These are phyloP conservation scores for Neurospora sp. DNA, from an alignment of 495 filamentous ascomycete genomes.

Conservation along the genomic window DNA sequence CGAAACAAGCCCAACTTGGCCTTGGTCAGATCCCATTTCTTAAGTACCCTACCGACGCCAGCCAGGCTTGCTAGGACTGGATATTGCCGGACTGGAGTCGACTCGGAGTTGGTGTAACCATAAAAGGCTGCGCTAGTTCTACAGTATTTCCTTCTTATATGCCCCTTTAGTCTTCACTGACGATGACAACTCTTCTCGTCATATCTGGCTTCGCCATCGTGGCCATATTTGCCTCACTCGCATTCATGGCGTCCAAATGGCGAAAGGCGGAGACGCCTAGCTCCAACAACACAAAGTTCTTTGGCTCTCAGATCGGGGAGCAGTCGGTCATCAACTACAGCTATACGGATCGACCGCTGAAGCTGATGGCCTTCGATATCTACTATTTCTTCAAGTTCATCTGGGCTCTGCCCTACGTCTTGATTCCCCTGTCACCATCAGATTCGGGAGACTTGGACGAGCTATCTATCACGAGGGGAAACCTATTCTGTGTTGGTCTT, in stretches of 20 bases:
- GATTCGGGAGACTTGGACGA: slow-evolving; percentile 46
- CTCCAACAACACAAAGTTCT: slow-evolving; percentile 24
- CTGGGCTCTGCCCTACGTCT: slow-evolving; percentile 41
- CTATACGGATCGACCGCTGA: slow-evolving; percentile 53
- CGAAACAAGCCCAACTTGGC: neutral
- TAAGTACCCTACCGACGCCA: neutral
- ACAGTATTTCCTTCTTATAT: neutral
- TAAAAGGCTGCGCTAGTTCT: neutral
- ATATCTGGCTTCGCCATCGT: slow-evolving; percentile 5
- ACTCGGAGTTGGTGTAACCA: neutral
- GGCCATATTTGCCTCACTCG: slow-evolving; percentile 3
- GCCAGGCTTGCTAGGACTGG: neutral
- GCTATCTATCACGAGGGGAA: slow-evolving; percentile 41
- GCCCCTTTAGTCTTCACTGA: neutral
- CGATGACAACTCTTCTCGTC: neutral
- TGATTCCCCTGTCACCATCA: slow-evolving; percentile 41
- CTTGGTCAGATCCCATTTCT: neutral
- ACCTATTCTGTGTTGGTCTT: slow-evolving; percentile 38
- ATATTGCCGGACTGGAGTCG: neutral
- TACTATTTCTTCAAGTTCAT: slow-evolving; percentile 39
- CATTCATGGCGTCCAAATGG: slow-evolving; percentile 5
- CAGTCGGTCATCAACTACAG: slow-evolving; percentile 37
- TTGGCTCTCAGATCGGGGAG: slow-evolving; percentile 43
- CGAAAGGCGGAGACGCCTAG: slow-evolving; percentile 1
- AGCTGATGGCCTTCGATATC: slow-evolving; percentile 45